Evolutionary conservation across 2,329 filamentous ascomycete species (phyloP).

Genomic region (Periconia sp.): DNA sequence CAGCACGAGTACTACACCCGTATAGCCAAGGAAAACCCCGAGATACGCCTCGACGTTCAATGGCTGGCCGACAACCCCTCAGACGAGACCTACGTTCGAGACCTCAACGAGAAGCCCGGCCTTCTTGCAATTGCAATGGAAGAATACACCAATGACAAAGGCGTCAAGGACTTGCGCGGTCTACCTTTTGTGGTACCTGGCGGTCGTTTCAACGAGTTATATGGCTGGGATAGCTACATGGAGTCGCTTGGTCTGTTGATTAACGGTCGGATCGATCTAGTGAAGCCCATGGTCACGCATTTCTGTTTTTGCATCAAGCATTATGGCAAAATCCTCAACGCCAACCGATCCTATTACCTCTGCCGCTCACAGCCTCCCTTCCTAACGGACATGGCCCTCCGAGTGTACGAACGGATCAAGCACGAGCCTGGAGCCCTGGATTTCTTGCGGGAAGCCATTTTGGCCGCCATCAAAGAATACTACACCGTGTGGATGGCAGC

Average conservation of each 20-base stretch:
- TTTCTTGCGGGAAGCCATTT: slow-evolving; percentile 75
- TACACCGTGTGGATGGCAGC: slow-evolving; percentile 77
- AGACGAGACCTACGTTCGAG: slow-evolving; percentile 77
- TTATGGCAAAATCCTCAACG: slow-evolving; percentile 97
- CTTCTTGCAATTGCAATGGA: slow-evolving; percentile 90
- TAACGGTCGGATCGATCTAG: slow-evolving; percentile 81
- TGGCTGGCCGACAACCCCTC: slow-evolving; percentile 71
- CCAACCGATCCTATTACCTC: slow-evolving; percentile 94
- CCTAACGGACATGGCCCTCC: slow-evolving; percentile 93
- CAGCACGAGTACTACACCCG: slow-evolving; percentile 87
- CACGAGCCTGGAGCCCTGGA: slow-evolving; percentile 77
- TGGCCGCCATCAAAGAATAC: slow-evolving; percentile 97
- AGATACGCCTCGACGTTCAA: slow-evolving; percentile 84
- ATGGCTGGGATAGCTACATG: slow-evolving; percentile 99
- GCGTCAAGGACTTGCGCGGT: slow-evolving; percentile 71
- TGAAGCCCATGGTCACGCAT: slow-evolving; percentile 92
- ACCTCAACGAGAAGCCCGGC: slow-evolving; percentile 84
- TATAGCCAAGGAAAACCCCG: slow-evolving; percentile 75
- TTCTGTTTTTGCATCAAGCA: slow-evolving; percentile 98
- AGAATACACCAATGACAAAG: slow-evolving; percentile 66
- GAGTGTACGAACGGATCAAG: slow-evolving; percentile 91
- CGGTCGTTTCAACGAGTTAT: slow-evolving; percentile 96
- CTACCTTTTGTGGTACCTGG: slow-evolving; percentile 97
- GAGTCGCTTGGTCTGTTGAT: slow-evolving; percentile 86
- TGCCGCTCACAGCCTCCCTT: slow-evolving; percentile 94